Evolutionary conservation across 2,329 filamentous ascomycete genomes (phyloP).

Genomic region (Chaetomium sp.): DNA sequence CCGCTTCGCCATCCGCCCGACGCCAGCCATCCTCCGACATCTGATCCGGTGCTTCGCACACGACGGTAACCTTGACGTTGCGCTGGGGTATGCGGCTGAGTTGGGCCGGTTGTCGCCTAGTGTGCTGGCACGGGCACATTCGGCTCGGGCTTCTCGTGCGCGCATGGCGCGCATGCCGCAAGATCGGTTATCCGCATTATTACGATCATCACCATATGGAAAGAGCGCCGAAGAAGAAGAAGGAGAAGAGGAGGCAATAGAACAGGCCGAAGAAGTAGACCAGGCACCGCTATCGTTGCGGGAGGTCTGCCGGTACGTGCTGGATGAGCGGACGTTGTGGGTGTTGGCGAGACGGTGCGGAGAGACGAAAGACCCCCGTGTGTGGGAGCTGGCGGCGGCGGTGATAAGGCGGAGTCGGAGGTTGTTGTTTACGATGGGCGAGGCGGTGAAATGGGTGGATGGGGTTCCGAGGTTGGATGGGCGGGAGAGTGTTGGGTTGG

Average conservation of each 20-base stretch:
- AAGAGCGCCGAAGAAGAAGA: too few relatives aligned
- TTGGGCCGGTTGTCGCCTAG: background rate
- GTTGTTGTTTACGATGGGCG: background rate
- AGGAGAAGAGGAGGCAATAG: too few relatives aligned
- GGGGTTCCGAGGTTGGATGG: too few relatives aligned
- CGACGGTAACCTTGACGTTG: slow-evolving; percentile 30
- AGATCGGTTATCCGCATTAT: too few relatives aligned
- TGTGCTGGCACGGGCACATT: too few relatives aligned
- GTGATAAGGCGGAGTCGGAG: slow-evolving; percentile 22
- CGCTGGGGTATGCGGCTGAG: slow-evolving; percentile 25
- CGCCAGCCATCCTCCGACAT: slow-evolving; percentile 26
- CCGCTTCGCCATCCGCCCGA: slow-evolving; percentile 29
- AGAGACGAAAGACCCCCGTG: slow-evolving; percentile 29
- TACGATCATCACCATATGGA: too few relatives aligned
- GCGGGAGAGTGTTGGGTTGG: too few relatives aligned
- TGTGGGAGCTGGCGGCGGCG: slow-evolving; percentile 29
- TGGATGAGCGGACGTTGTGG: slow-evolving; percentile 26
- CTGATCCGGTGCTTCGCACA: slow-evolving; percentile 29
- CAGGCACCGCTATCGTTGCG: background rate
- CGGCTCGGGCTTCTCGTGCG: too few relatives aligned
- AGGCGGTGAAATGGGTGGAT: background rate
- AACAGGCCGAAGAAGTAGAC: too few relatives aligned
- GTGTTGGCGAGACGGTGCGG: slow-evolving; percentile 32
- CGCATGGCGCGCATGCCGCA: too few relatives aligned
- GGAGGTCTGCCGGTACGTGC: slow-evolving; percentile 25